Evolutionary conservation across 2,329 filamentous ascomycete genomes (phyloP), one percentile per base, ranked within the genome.

Genomic region (Colletotrichum cereale): DNA sequence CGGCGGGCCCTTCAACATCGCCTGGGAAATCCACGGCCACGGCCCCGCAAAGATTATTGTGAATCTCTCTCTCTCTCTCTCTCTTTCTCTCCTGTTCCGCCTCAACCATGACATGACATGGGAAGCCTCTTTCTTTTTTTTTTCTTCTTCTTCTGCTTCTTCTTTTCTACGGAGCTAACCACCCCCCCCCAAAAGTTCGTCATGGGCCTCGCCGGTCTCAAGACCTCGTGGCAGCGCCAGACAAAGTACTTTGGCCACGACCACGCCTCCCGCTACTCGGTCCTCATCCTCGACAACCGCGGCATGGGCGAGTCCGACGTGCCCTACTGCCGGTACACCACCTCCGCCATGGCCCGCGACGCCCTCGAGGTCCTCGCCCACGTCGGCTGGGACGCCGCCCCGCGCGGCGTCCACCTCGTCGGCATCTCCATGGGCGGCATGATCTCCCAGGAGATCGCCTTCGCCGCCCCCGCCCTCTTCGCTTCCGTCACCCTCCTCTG

Each of bases 381-480:
- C 76, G 79, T 96, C 12, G 90, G 89, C 73, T 97, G 93, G 93
- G 90, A 47, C 21, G 44, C 78, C 11, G 78, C 70, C 58, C 80
- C 65, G 74, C 86, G 78, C 76, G 85, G 76, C 82, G 86, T 84
- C 79, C 90, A 97, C 82, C 80, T 97, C 63, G 85, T 93, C 42
- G 95, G 94, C 67, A 90, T 96, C 74, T 94, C 91, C 71, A 93
- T 97, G 88, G 94, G 94, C 74, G 94, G 95, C 77, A 97, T 97
- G 95, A 96, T 97, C 76, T 90, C 93, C 2, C 95, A 97, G 81
- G 95, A 97, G 82, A 78, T 97, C 5, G 89, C 87, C 29, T 84
- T 81, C 75, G 80, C 85, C n/a, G 81, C 84, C 38, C 89, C 90
- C 0, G 73, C 81, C 16, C 84, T 87, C 57, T 79, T 93, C 64